Evolutionary conservation across 2,329 filamentous ascomycete genomes (phyloP).

Genomic region (Claviceps cyperi): DNA sequence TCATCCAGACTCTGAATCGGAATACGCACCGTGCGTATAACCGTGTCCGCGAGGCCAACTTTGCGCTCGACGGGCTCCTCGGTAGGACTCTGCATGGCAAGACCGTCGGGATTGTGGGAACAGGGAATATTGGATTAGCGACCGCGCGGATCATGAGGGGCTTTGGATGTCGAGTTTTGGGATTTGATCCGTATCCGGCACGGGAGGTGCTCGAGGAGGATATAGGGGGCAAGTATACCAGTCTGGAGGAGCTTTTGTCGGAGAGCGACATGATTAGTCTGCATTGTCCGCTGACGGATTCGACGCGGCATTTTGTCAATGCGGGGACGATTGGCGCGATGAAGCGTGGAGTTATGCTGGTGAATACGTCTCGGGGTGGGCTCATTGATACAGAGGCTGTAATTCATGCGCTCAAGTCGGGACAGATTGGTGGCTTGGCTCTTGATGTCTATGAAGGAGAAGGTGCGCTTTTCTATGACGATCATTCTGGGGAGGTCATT

Average conservation of each 20-base stretch:
- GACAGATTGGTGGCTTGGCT: slow-evolving; percentile 45
- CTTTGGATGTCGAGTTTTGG: slow-evolving; percentile 49
- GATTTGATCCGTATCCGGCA: slow-evolving; percentile 41
- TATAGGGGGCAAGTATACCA: slow-evolving; percentile 38
- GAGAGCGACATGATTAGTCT: slow-evolving; percentile 47
- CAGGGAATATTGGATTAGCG: slow-evolving; percentile 49
- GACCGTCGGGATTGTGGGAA: slow-evolving; percentile 52
- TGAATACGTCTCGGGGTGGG: slow-evolving; percentile 55
- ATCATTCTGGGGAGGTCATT: slow-evolving; percentile 50
- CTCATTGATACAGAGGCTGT: slow-evolving; percentile 46
- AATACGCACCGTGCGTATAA: slow-evolving; percentile 55
- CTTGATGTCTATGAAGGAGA: slow-evolving; percentile 58
- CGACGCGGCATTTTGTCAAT: slow-evolving; percentile 48
- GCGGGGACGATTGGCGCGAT: slow-evolving; percentile 35
- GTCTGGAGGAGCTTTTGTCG: slow-evolving; percentile 39
- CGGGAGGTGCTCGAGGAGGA: slow-evolving; percentile 28
- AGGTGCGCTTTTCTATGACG: slow-evolving; percentile 48
- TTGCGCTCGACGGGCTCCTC: slow-evolving; percentile 48
- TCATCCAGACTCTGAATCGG: slow-evolving; percentile 53
- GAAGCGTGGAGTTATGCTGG: slow-evolving; percentile 44
- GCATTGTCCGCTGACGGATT: slow-evolving; percentile 49
- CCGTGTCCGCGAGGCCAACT: slow-evolving; percentile 54
- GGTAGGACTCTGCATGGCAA: slow-evolving; percentile 47
- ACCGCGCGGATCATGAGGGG: slow-evolving; percentile 47
- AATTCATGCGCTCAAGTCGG: slow-evolving; percentile 44